Conservation (phyloP, 331 rosid species). For the Spiraea crenata region DNA sequence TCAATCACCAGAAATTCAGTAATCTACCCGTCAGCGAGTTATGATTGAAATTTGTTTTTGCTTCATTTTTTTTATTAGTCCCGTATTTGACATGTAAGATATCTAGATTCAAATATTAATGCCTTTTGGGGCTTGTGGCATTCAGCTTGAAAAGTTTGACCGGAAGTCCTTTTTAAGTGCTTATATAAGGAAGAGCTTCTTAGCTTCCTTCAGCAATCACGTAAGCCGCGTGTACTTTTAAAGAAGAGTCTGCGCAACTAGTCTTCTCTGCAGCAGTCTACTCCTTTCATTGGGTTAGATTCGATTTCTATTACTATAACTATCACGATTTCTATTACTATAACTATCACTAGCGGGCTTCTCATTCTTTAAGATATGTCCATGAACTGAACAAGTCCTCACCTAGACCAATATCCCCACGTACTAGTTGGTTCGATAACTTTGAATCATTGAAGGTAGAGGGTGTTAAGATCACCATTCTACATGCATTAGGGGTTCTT, state of each 20-base stretch:
- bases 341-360: neutral
- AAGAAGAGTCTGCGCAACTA: slow-evolving; percentile 20
- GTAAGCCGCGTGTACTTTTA: slow-evolving; percentile 17
- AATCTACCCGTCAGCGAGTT: slow-evolving; percentile 22
- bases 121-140: slow-evolving; percentile 16
- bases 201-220: slow-evolving; percentile 14
- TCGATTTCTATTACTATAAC: slow-evolving; percentile 23
- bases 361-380: neutral
- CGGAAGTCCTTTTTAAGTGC: slow-evolving; percentile 20
- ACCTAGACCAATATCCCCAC: neutral
- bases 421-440: slow-evolving; percentile 16
- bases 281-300: slow-evolving; percentile 35
- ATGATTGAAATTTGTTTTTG: slow-evolving; percentile 20
- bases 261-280: slow-evolving; percentile 21
- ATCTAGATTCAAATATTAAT: slow-evolving; percentile 34
- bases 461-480: neutral
- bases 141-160: slow-evolving; percentile 58
- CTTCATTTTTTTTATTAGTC: slow-evolving; percentile 9
- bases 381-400: neutral
- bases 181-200: slow-evolving; percentile 43
- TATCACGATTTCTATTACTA: too few species aligned
- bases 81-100: slow-evolving; percentile 25
- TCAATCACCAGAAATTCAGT: slow-evolving; percentile 13
- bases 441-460: slow-evolving; percentile 3
- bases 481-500: slow-evolving; percentile 16